These are phyloP conservation scores for Beauveria caledonica DNA, from an alignment of 2,329 filamentous ascomycete species.

Conservation along the genomic window DNA sequence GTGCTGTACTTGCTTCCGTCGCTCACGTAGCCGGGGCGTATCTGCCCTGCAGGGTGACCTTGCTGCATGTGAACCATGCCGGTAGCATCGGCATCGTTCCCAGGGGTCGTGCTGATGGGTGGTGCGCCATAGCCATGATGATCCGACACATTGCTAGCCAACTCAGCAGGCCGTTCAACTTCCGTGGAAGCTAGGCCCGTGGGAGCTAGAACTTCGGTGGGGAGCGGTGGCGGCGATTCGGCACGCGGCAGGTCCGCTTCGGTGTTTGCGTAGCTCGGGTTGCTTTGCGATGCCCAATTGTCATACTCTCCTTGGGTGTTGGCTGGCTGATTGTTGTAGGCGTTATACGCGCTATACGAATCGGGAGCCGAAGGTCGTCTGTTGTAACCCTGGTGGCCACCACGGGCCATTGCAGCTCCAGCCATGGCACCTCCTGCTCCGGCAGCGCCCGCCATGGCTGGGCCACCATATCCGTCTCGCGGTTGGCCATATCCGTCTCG, in stretches of 20 bases:
- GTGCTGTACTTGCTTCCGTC: constrained; percentile 66
- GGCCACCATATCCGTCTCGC: constrained; percentile 2
- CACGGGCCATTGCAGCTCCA: constrained; percentile 15
- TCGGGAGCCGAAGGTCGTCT: constrained; percentile 27
- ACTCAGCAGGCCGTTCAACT: constrained; percentile 58
- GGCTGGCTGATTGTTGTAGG: constrained; percentile 31
- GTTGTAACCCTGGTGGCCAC: constrained; percentile 25
- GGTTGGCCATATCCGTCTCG: constrained; percentile 7
- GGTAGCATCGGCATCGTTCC: constrained; percentile 63
- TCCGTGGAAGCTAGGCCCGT: constrained; percentile 31
- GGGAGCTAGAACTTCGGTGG: constrained; percentile 37
- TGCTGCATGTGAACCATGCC: constrained; percentile 69
- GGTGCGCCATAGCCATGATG: constrained; percentile 31
- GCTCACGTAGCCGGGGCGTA: constrained; percentile 47
- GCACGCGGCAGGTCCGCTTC: constrained; percentile 47
- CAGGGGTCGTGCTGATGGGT: constrained; percentile 35
- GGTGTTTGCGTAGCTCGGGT: constrained; percentile 29
- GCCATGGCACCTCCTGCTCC: constrained; percentile 13
- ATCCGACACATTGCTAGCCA: constrained; percentile 58
- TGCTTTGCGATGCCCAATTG: constrained; percentile 15
- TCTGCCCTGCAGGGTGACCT: constrained; percentile 28
- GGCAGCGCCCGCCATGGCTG: constrained; percentile 3
- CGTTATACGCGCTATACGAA: constrained; percentile 32
- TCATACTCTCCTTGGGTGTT: constrained; percentile 24
- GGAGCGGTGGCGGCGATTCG: constrained; percentile 56